Percentiles rank a stretch among this genome's conserved stretches.
Conservation (phyloP, 2,329 filamentous ascomycete genomes). For the Aspergillus quadricinctus region DNA sequence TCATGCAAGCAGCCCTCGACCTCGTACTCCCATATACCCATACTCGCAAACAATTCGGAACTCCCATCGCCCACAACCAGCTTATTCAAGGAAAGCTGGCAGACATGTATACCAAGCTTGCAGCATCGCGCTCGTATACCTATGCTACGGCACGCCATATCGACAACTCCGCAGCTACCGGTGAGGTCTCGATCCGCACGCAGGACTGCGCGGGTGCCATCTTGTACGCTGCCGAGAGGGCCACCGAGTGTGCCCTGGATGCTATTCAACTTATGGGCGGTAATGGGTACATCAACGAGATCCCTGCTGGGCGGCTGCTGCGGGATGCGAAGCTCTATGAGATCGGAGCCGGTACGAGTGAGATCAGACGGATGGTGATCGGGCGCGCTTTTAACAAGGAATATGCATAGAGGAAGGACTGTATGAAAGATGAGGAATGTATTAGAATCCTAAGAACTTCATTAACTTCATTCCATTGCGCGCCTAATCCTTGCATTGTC, state of each 20-base stretch:
- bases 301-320: constrained; percentile 80
- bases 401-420: constrained; percentile 45
- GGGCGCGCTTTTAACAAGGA: constrained; percentile 88
- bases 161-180: constrained; percentile 61
- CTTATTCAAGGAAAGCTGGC: constrained; percentile 88
- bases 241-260: constrained; percentile 76
- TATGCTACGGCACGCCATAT: constrained; percentile 75
- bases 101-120: constrained; percentile 95
- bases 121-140: constrained; percentile 80
- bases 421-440: constrained; percentile 1
- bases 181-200: constrained; percentile 57
- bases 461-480: background rate
- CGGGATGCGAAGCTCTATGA: constrained; percentile 82
- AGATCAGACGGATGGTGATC: constrained; percentile 91
- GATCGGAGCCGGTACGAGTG: constrained; percentile 93
- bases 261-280: constrained; percentile 90
- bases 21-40: constrained; percentile 84
- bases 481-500: background rate
- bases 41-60: constrained; percentile 80
- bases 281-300: constrained; percentile 95
- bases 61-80: constrained; percentile 86
- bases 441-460: background rate
- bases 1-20: constrained; percentile 91
- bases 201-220: constrained; percentile 95
- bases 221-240: constrained; percentile 84